Conservation (phyloP, 305 asterid species). For the Nicotiana rustica region DNA sequence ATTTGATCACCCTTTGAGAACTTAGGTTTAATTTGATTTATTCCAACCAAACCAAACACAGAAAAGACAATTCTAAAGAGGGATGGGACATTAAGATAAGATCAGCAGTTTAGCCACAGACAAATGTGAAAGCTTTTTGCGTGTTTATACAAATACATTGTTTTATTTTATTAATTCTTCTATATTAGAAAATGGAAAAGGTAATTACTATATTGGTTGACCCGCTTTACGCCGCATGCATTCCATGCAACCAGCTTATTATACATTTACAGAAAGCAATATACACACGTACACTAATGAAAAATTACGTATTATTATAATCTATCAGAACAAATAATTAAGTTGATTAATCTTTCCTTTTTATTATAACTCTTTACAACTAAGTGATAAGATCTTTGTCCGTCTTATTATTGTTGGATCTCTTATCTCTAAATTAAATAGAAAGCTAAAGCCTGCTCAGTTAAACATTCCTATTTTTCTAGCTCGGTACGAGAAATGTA, state of each 20-base stretch:
- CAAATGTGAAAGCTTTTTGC: conserved; percentile 41
- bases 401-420: too few species aligned
- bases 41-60: conserved; percentile 46
- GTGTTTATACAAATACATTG: conserved; percentile 8
- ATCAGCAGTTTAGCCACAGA: conserved; percentile 43
- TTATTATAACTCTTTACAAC: too few species aligned
- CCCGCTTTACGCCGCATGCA: conserved; percentile 54
- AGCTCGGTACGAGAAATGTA: too few species aligned
- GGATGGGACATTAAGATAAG: conserved; percentile 28
- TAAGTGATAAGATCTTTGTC: too few species aligned
- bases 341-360: too few species aligned
- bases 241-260: conserved; percentile 40
- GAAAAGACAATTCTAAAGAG: conserved; percentile 52
- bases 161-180: conserved; percentile 29
- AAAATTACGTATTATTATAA: not conserved
- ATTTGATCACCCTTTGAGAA: conserved; percentile 15
- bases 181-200: conserved; percentile 32
- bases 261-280: not conserved
- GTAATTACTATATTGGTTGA: conserved; percentile 33
- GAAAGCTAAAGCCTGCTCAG: too few species aligned
- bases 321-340: too few species aligned
- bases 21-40: not conserved
- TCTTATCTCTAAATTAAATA: too few species aligned
- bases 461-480: too few species aligned
- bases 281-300: conserved; percentile 10